These are phyloP conservation scores for Lactifluus volemus DNA, from an alignment of 768 basidiomycete species.

Conservation along the genomic window DNA sequence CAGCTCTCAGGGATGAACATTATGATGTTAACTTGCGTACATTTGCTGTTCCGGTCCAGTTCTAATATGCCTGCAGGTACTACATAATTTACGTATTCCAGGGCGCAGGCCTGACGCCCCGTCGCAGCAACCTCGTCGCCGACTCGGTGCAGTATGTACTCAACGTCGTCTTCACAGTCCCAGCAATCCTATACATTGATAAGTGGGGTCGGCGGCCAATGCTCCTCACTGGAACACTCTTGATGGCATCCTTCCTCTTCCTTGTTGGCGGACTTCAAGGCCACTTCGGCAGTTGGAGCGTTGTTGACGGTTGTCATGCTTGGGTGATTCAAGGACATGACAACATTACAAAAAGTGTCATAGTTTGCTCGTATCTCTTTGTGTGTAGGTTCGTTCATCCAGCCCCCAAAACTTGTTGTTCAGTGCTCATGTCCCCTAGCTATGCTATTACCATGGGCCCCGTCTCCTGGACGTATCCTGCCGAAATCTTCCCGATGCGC, in stretches of 20 bases:
- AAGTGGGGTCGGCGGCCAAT: constrained; percentile 74
- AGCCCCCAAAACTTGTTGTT: no score
- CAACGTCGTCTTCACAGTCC: constrained; percentile 35
- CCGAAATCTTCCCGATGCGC: constrained; percentile 27
- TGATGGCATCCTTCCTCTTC: constrained; percentile 72
- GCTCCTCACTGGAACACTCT: constrained; percentile 51
- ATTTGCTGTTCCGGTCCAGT: background rate
- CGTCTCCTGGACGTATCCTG: constrained; percentile 54
- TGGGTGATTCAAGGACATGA: constrained; percentile 55
- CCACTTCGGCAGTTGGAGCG: constrained; percentile 54
- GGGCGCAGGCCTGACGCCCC: constrained; percentile 67
- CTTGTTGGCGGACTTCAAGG: constrained; percentile 72
- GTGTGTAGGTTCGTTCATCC: constrained; percentile 40
- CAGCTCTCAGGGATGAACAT: constrained; percentile 73
- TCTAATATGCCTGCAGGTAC: constrained; percentile 33
- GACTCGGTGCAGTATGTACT: constrained; percentile 52
- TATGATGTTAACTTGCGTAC: constrained; percentile 53
- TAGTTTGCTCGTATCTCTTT: constrained; percentile 70
- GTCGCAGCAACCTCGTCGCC: constrained; percentile 67
- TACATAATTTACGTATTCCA: constrained; percentile 62
- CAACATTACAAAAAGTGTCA: constrained; percentile 56
- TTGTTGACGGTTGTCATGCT: constrained; percentile 34
- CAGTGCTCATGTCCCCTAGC: background rate
- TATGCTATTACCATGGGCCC: constrained; percentile 61
- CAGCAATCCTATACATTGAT: constrained; percentile 58